Evolutionary conservation across 2,329 filamentous ascomycete species (phyloP).

Genomic region (Curvularia lunata): DNA sequence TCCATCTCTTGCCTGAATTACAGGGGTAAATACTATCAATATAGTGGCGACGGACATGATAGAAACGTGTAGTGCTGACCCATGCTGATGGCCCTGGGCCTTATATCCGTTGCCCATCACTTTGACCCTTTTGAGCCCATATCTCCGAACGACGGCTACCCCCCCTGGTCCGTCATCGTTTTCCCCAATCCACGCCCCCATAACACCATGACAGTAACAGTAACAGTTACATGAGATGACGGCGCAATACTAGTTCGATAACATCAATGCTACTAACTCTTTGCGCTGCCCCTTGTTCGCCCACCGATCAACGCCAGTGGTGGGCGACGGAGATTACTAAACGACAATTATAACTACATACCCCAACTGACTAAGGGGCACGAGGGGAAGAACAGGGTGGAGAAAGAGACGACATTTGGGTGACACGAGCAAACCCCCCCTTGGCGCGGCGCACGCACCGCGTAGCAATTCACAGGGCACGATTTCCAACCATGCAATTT

Average conservation of each 20-base stretch:
- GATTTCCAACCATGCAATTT: neutral
- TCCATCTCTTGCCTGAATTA: neutral
- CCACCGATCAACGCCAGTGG: neutral
- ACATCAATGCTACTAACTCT: neutral
- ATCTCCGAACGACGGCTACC: neutral
- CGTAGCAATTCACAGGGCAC: too few species aligned
- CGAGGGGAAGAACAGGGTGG: neutral
- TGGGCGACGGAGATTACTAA: neutral
- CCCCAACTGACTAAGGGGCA: neutral
- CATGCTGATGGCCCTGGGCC: neutral
- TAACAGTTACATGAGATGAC: neutral
- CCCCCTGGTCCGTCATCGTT: neutral
- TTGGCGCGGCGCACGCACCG: neutral
- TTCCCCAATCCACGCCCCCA: neutral
- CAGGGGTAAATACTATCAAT: conserved; percentile 1
- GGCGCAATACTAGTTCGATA: neutral
- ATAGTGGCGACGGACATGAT: neutral
- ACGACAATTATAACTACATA: neutral
- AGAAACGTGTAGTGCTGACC: neutral
- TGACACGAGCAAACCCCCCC: neutral
- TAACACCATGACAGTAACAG: neutral
- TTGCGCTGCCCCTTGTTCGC: neutral
- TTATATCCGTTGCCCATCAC: neutral
- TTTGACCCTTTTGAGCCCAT: neutral
- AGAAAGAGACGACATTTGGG: neutral